Conservation (phyloP, 495 filamentous ascomycete genomes). For the Lindgomyces ingoldianus region DNA sequence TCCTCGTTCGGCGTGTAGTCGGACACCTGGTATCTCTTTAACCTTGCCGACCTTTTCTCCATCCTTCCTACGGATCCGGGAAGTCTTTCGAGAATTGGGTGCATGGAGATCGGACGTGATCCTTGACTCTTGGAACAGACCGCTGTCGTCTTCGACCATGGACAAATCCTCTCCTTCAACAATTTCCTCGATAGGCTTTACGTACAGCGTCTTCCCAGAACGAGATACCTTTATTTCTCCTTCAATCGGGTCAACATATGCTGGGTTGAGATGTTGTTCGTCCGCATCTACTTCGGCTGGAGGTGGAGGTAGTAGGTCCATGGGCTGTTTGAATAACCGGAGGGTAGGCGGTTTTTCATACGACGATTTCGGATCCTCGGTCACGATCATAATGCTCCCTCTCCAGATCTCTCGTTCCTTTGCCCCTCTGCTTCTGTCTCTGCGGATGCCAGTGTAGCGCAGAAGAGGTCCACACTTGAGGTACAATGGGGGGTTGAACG, state of each 20-base stretch:
- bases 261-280: slow-evolving; percentile 64
- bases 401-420: slow-evolving; percentile 75
- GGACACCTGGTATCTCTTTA: slow-evolving; percentile 75
- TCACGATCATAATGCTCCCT: slow-evolving; percentile 92
- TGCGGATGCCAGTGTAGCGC: slow-evolving; percentile 79
- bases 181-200: slow-evolving; percentile 80
- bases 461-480: slow-evolving; percentile 88
- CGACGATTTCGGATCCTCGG: slow-evolving; percentile 73
- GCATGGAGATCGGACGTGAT: slow-evolving; percentile 49
- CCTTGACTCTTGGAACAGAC: slow-evolving; percentile 66
- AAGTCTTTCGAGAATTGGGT: slow-evolving; percentile 20
- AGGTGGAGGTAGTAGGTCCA: slow-evolving; percentile 81
- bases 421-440: slow-evolving; percentile 51
- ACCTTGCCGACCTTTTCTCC: slow-evolving; percentile 76
- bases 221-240: slow-evolving; percentile 80
- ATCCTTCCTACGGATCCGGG: slow-evolving; percentile 48
- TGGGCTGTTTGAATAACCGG: slow-evolving; percentile 80
- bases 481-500: slow-evolving; percentile 79
- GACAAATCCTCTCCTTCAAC: slow-evolving; percentile 75
- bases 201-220: slow-evolving; percentile 77
- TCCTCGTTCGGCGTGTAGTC: slow-evolving; percentile 81
- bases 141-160: slow-evolving; percentile 71
- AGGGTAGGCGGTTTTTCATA: slow-evolving; percentile 78
- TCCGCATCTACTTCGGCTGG: slow-evolving; percentile 67
- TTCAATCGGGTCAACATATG: slow-evolving; percentile 87